These are phyloP conservation scores for Hyaloraphidium curvatum DNA, from an alignment of 192 early-diverging fungal genomes.

Conservation along the genomic window DNA sequence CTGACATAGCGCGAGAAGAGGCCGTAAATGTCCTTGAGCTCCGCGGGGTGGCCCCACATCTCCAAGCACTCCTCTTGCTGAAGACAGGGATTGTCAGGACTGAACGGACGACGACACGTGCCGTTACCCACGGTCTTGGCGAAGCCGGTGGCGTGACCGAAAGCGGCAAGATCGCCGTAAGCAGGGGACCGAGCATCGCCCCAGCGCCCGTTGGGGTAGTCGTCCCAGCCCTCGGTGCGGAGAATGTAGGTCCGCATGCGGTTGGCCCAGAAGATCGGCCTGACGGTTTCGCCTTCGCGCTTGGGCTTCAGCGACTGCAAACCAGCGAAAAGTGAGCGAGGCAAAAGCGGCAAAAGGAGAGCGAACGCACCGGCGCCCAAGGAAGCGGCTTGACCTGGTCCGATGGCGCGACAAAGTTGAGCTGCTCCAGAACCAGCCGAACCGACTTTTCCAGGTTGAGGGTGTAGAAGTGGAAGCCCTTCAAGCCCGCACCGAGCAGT, in stretches of 20 bases:
- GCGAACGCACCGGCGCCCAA: slow-evolving; percentile 54
- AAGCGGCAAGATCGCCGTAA: slow-evolving; percentile 62
- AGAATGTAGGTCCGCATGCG: slow-evolving; percentile 75
- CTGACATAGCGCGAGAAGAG: slow-evolving; percentile 73
- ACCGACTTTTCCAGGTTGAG: slow-evolving; percentile 75
- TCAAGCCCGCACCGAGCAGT: slow-evolving; percentile 36
- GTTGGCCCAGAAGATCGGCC: slow-evolving; percentile 98
- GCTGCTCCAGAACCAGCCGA: slow-evolving; percentile 68
- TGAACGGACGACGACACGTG: background rate
- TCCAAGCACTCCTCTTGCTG: slow-evolving; percentile 38
- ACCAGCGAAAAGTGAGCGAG: background rate
- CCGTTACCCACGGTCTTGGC: slow-evolving; percentile 29
- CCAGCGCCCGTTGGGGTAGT: slow-evolving; percentile 97
- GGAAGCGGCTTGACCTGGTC: slow-evolving; percentile 49
- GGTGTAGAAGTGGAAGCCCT: slow-evolving; percentile 91
- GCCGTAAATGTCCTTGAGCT: slow-evolving; percentile 39
- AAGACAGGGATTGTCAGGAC: background rate
- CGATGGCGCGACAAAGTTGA: slow-evolving; percentile 52
- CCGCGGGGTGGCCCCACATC: slow-evolving; percentile 61
- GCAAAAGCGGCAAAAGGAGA: slow-evolving; percentile 5
- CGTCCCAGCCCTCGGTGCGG: slow-evolving; percentile 86
- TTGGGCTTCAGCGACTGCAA: slow-evolving; percentile 55
- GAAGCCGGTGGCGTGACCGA: slow-evolving; percentile 63
- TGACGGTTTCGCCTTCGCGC: slow-evolving; percentile 81
- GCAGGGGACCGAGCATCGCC: slow-evolving; percentile 89